Evolutionary conservation across 306 rosid genomes (phyloP), one percentile per base, ranked within the genome.

Genomic region (Styphnolobium japonicum): DNA sequence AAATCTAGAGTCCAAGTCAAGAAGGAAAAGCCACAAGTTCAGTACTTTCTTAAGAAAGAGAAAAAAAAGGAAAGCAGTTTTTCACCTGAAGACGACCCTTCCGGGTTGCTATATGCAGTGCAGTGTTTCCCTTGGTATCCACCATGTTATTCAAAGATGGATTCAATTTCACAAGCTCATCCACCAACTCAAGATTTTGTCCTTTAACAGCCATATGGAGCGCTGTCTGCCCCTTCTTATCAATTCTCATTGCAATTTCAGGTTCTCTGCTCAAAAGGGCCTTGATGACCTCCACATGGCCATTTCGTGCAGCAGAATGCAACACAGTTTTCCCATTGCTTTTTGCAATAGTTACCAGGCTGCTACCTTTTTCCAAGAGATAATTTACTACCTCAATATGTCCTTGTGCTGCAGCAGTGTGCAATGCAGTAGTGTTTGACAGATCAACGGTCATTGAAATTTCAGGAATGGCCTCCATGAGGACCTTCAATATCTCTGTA

Each of bases 131-230:
- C 86, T 89, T 92, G 71, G 81, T 77, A 73, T 92, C 95, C 52
- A 83, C 88, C 80, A 85, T 76, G 76, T 89, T 87, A 40, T 60
- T 82, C 90, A 85, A 79, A 27, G 86, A 88, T 53, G 89, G 85
- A 75, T 68, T 73, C 45, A 84, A 73, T 46, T 86, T 86, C 74
- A 79, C 67, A 51, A 92, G 85, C 81, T 89, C 95, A 6, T 78
- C 87, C 51, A 90, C 89, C 73, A 92, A 46, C 75, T 87, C 92
- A 69, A 87, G 80, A 62, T 83, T 88, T 65, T 81, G 91, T 71
- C 97, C 97, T 82, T 92, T 92, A 15, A 85, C 95, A 10, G 91
- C 93, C 97, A 92, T 92, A 75, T 92, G 97, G 25, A 92, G 95
- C 39, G 90, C 91, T 34, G 95, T 92, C 92, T 92, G 95, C 49